phyloP scores from a whole-genome alignment of 495 filamentous ascomycete species.

The Penicillium manginii region DNA sequence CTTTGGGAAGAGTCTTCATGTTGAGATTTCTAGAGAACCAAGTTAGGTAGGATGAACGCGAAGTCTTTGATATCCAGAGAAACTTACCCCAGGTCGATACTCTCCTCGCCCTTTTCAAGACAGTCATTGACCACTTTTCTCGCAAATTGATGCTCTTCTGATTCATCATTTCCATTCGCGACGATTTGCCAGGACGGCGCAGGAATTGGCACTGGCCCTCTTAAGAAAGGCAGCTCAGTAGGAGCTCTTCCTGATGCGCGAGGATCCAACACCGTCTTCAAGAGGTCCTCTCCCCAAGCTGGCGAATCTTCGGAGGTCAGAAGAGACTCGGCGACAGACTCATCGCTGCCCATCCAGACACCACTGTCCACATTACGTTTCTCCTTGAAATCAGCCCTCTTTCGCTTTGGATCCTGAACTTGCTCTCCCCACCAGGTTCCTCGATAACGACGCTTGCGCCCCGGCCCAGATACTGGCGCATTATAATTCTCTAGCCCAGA shows the following conservation, averaged over 20 bases:
- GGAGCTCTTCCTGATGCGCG: conserved; percentile 5
- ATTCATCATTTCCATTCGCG: conserved; percentile 34
- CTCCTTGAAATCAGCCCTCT: conserved; percentile 58
- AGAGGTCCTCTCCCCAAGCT: conserved; percentile 43
- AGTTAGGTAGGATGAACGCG: conserved; percentile 23
- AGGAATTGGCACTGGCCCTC: background rate
- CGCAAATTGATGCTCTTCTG: conserved; percentile 42
- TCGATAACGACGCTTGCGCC: conserved; percentile 65
- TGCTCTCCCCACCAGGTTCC: conserved; percentile 75
- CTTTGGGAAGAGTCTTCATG: conserved; percentile 36
- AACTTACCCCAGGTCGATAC: conserved; percentile 69
- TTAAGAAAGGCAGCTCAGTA: conserved; percentile 5
- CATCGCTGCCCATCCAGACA: conserved; percentile 78
- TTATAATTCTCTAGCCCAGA: conserved; percentile 72
- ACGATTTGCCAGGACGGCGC: conserved; percentile 11
- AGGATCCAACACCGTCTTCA: conserved; percentile 30
- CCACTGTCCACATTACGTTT: conserved; percentile 76
- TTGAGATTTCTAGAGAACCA: conserved; percentile 29
- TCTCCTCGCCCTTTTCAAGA: conserved; percentile 62
- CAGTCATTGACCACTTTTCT: conserved; percentile 54
- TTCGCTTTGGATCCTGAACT: conserved; percentile 50
- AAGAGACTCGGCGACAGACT: conserved; percentile 37
- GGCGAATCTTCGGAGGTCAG: conserved; percentile 42
- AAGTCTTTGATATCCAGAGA: background rate
- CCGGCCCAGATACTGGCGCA: conserved; percentile 42